Percentiles rank a stretch among this genome's conserved stretches.
These are phyloP conservation scores for Albatrellus sp. DNA, from an alignment of 1,284 basidiomycete species.

Conservation along the genomic window DNA sequence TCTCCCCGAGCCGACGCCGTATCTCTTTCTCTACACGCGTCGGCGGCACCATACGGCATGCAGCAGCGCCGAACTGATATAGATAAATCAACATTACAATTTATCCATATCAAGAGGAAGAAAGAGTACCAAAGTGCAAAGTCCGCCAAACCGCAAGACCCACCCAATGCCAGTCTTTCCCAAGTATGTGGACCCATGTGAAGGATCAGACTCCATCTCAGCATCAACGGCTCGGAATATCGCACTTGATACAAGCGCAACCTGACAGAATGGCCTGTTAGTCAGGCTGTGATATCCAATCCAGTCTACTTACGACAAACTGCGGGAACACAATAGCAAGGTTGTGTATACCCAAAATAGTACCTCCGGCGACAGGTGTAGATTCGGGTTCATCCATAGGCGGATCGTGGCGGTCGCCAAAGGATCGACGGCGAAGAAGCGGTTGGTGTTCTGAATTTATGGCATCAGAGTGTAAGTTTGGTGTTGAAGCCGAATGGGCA, in stretches of 20 bases:
- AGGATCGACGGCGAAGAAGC: constrained; percentile 52
- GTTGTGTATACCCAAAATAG: constrained; percentile 92
- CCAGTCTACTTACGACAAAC: constrained; percentile 56
- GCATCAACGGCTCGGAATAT: constrained; percentile 80
- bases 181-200: constrained; percentile 42
- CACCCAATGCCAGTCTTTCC: constrained; percentile 85
- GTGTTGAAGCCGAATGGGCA: constrained; percentile 32
- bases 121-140: constrained; percentile 57
- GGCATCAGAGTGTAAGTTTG: constrained; percentile 18
- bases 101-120: background rate
- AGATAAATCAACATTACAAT: constrained; percentile 2
- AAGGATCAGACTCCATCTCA: constrained; percentile 24
- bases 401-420: constrained; percentile 37
- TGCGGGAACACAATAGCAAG: constrained; percentile 89
- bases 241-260: constrained; percentile 77
- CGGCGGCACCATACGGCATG: constrained; percentile 72
- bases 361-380: constrained; percentile 66
- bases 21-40: constrained; percentile 85
- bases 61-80: constrained; percentile 45
- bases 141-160: constrained; percentile 87
- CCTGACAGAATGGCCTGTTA: constrained; percentile 28
- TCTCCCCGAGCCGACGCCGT: constrained; percentile 66
- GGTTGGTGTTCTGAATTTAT: constrained; percentile 44
- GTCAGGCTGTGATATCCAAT: background rate
- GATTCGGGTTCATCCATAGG: constrained; percentile 36